Evolutionary conservation across 305 asterid genomes (phyloP), one percentile per base, ranked within the genome.

Genomic region (Fraxinus velutina): DNA sequence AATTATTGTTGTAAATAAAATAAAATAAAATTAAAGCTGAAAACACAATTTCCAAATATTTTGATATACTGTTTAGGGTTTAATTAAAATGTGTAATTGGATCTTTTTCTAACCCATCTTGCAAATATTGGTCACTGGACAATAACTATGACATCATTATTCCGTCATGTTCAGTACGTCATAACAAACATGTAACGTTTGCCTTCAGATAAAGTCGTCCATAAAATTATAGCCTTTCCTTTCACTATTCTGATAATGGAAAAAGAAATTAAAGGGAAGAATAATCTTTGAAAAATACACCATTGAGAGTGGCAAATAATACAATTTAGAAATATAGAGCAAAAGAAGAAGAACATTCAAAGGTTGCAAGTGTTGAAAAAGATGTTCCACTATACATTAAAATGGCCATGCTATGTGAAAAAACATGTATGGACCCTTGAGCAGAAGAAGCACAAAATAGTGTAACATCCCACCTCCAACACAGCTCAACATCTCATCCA

Each of bases 401-500:
- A 80, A 39, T 81, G 75, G 78, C 47, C 79, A 73, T 22, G 76
- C 42, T 73, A 68, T 83, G 80, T 86, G 89, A 88, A 86, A 78
- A 62, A 84, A 82, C 79, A 73, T 76, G 79, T 10, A 83, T 82
- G 88, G 92, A 79, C 76, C 80, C 72, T 76, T 64, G 70, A 50
- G 79, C 60, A 73, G 78, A 81, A 62, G 64, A 68, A 77, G 77
- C 32, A 8, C 33, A 64, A 36, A 81, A 73, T 52, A 32, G 33
- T 60, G 32, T 64, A 85, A 50, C 77, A 80, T 80, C 84, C 32
- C 73, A 85, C 87, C 77, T 79, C 85, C 83, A 87, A 82, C 89
- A 82, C 79, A 87, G 82, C 89, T 93, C 90, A 77, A 80, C 77
- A 77, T 75, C 87, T 83, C 87, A 84, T 87, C 91, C 93, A 74